A percentile compares a stretch with the other conserved stretches of the same genome.
Conservation (phyloP, 1,139 yeast species). For the Protomyces inundatus region DNA sequence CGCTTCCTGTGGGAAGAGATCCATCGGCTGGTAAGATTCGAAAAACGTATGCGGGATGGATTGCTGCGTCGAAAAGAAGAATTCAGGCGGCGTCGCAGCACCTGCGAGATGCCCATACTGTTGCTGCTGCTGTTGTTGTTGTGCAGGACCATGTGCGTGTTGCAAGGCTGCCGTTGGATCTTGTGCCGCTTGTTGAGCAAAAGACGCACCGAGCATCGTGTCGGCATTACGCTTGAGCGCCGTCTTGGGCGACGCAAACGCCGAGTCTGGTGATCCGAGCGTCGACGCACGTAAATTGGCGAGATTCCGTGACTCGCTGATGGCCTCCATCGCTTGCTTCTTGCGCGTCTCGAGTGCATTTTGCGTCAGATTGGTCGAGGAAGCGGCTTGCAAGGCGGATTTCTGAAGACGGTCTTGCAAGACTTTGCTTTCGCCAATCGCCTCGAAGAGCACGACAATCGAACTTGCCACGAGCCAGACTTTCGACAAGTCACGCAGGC, state of each 20-base stretch:
- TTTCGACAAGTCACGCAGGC: slow-evolving; percentile 51
- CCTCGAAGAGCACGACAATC: slow-evolving; percentile 38
- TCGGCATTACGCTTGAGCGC: slow-evolving; percentile 9
- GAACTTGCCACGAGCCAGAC: slow-evolving; percentile 44
- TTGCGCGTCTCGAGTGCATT: slow-evolving; percentile 27
- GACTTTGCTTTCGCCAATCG: slow-evolving; percentile 30
- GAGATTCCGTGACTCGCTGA: slow-evolving; percentile 10
- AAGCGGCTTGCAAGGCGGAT: slow-evolving; percentile 36
- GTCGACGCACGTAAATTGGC: slow-evolving; percentile 12
- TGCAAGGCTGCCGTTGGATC: background rate
- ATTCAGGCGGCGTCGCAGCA: slow-evolving; percentile 36
- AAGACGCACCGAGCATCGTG: slow-evolving; percentile 6
- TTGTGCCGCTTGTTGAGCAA: background rate
- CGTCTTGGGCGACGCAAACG: background rate
- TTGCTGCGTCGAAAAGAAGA: slow-evolving; percentile 39
- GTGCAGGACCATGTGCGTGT: too few species aligned
- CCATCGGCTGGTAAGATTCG: slow-evolving; percentile 41
- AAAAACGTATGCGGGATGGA: slow-evolving; percentile 36
- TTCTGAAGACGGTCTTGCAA: slow-evolving; percentile 36
- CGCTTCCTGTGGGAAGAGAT: slow-evolving; percentile 39
- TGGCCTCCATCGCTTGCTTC: slow-evolving; percentile 19
- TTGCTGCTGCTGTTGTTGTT: background rate
- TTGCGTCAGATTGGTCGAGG: slow-evolving; percentile 26
- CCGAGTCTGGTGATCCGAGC: background rate
- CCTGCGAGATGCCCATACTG: background rate